Evolutionary conservation across 2,329 filamentous ascomycete genomes (phyloP).

Genomic region (Parastagonospora nodorum): DNA sequence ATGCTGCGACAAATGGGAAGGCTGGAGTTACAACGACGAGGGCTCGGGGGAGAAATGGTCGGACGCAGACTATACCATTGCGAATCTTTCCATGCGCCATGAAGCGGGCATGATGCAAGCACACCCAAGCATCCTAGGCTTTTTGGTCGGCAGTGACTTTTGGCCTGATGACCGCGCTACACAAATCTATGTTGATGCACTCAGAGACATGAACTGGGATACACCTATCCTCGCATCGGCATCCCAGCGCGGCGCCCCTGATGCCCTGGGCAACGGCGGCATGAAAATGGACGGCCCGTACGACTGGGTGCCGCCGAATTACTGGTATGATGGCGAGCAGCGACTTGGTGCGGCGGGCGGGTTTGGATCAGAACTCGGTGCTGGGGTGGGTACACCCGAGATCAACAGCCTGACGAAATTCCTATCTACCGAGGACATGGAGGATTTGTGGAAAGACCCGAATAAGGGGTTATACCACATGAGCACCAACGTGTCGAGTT

Average conservation of each 20-base stretch:
- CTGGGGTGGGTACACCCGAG: slow-evolving; percentile 67
- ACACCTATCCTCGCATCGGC: slow-evolving; percentile 64
- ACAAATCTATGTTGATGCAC: slow-evolving; percentile 57
- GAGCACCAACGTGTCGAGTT: slow-evolving; percentile 60
- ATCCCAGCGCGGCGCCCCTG: slow-evolving; percentile 59
- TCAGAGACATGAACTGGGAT: slow-evolving; percentile 60
- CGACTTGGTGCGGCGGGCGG: slow-evolving; percentile 64
- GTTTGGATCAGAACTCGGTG: slow-evolving; percentile 66
- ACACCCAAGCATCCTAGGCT: slow-evolving; percentile 64
- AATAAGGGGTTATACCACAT: slow-evolving; percentile 64
- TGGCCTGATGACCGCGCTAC: slow-evolving; percentile 66
- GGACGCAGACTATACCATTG: slow-evolving; percentile 60
- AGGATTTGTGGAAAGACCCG: slow-evolving; percentile 62
- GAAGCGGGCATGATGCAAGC: slow-evolving; percentile 65
- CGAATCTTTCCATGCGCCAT: slow-evolving; percentile 61
- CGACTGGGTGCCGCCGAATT: slow-evolving; percentile 69
- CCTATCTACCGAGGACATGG: slow-evolving; percentile 56
- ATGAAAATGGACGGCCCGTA: slow-evolving; percentile 72
- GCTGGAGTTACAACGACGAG: slow-evolving; percentile 66
- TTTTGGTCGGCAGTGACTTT: slow-evolving; percentile 66
- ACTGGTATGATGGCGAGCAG: slow-evolving; percentile 63
- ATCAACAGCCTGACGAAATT: slow-evolving; percentile 60
- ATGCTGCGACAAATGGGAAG: slow-evolving; percentile 72
- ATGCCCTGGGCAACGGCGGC: slow-evolving; percentile 59
- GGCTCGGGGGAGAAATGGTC: slow-evolving; percentile 54